Conservation (phyloP, 1,284 basidiomycete genomes). For the Vanrija sp. region DNA sequence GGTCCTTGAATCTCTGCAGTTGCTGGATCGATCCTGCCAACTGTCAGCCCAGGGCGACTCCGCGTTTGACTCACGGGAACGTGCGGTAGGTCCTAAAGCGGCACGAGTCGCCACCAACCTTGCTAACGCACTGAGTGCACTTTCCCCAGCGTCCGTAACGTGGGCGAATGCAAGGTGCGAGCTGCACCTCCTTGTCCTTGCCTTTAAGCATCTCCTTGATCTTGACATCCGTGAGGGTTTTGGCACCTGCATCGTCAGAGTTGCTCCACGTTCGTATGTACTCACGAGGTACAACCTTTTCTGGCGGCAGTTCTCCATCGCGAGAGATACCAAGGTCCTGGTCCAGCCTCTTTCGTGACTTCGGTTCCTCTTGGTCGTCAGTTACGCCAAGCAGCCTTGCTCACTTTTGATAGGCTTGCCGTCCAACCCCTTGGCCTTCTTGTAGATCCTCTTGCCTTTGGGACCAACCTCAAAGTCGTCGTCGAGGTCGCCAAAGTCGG, state of each 20-base stretch:
- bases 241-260: conserved; percentile 5
- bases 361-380: conserved; percentile 5
- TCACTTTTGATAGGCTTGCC: conserved; percentile 14
- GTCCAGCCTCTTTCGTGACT: conserved; percentile 16
- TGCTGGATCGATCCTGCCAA: neutral
- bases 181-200: conserved; percentile 31
- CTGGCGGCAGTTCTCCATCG: conserved; percentile 15
- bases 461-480: conserved; percentile 2
- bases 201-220: conserved; percentile 26
- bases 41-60: too few species aligned
- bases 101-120: conserved; percentile 41
- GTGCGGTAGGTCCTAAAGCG: conserved; percentile 40
- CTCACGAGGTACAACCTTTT: conserved; percentile 31
- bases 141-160: conserved; percentile 39
- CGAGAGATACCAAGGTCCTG: conserved; percentile 13
- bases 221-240: conserved; percentile 20
- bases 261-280: neutral
- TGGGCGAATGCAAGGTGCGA: conserved; percentile 29
- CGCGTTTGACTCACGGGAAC: conserved; percentile 35
- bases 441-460: conserved; percentile 6
- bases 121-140: conserved; percentile 42
- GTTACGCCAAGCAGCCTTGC: neutral
- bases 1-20: conserved; percentile 32
- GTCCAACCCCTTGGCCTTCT: conserved; percentile 16
- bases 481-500: neutral